phyloP scores from a whole-genome alignment of 306 rosid species.

The Inga oerstediana region DNA sequence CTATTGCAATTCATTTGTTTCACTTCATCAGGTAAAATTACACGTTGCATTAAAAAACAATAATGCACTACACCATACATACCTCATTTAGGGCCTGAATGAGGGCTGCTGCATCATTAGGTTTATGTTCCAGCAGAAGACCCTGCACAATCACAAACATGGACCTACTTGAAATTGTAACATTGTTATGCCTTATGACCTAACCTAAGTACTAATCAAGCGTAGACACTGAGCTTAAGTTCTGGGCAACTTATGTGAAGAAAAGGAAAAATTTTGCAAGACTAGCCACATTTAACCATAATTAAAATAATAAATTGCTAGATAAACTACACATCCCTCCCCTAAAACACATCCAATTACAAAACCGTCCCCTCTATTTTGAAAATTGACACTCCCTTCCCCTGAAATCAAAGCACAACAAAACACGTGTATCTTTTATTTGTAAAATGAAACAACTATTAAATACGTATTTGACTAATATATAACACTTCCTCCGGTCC shows the following conservation, averaged over 20 bases:
- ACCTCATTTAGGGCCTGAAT: conserved; percentile 81
- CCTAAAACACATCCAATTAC: background rate
- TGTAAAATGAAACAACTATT: background rate
- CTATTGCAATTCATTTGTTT: conserved; percentile 4
- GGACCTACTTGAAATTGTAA: conserved; percentile 10
- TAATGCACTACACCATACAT: background rate
- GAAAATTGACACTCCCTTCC: background rate
- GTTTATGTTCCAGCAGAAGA: conserved; percentile 69
- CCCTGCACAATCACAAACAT: conserved; percentile 52
- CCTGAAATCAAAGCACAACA: background rate
- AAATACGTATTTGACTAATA: background rate
- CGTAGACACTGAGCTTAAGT: conserved; percentile 1
- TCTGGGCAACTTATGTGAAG: conserved; percentile 21
- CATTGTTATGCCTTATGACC: conserved; percentile 5
- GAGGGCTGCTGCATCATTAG: conserved; percentile 69
- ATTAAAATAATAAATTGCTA: background rate
- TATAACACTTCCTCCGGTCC: too few relatives aligned
- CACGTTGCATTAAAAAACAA: background rate
- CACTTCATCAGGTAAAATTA: conserved; percentile 20
- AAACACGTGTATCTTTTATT: background rate
- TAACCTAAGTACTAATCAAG: conserved; percentile 13
- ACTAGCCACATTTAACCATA: conserved; percentile 15
- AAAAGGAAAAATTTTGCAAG: background rate
- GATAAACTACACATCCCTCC: background rate
- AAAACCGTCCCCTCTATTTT: background rate